These are phyloP conservation scores for Aureobasidium lini DNA, from an alignment of 2,329 filamentous ascomycete genomes.

Conservation along the genomic window DNA sequence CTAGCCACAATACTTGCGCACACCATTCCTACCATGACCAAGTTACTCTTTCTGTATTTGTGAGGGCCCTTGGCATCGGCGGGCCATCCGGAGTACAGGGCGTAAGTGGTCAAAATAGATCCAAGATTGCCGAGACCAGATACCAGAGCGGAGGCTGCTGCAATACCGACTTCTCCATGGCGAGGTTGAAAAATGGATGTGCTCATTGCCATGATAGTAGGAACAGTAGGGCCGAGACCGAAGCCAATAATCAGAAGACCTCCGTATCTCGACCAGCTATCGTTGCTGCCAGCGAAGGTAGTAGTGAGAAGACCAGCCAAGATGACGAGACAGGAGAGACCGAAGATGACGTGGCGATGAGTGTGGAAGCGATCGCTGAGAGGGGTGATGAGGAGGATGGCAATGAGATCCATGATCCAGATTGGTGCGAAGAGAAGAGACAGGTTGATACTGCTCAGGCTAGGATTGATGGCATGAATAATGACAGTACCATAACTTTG, in stretches of 20 bases:
- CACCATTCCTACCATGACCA: constrained; percentile 82
- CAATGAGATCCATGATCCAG: constrained; percentile 77
- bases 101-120: constrained; percentile 80
- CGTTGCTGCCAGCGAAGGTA: constrained; percentile 63
- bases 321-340: constrained; percentile 65
- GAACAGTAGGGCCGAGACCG: constrained; percentile 81
- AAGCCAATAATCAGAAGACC: constrained; percentile 87
- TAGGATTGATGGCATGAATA: constrained; percentile 68
- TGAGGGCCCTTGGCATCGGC: constrained; percentile 57
- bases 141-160: constrained; percentile 75
- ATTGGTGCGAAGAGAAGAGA: constrained; percentile 84
- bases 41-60: constrained; percentile 75
- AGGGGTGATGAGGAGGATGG: constrained; percentile 77
- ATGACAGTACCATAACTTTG: constrained; percentile 85
- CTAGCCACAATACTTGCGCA: constrained; percentile 68
- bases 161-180: constrained; percentile 85
- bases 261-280: constrained; percentile 75
- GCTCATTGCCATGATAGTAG: constrained; percentile 91
- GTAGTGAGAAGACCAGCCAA: constrained; percentile 74
- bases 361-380: constrained; percentile 81
- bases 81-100: constrained; percentile 80
- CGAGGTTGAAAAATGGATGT: constrained; percentile 83
- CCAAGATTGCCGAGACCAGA: constrained; percentile 82
- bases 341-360: constrained; percentile 74
- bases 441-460: constrained; percentile 64